These are phyloP conservation scores for Calvatia gigantea DNA, from an alignment of 768 basidiomycete genomes.

Conservation along the genomic window DNA sequence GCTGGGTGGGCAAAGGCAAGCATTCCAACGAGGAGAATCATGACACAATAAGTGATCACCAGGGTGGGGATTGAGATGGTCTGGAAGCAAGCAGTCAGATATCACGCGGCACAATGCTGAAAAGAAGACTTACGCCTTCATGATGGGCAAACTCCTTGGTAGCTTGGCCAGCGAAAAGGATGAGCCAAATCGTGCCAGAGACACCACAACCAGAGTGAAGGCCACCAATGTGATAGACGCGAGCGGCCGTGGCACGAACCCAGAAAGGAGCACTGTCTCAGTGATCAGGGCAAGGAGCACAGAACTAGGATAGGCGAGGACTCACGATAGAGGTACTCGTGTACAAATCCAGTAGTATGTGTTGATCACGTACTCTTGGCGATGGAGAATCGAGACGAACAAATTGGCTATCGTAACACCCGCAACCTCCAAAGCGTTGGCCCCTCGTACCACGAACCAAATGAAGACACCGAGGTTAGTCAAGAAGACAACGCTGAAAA, in stretches of 20 bases:
- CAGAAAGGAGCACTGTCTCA: conserved; percentile 27
- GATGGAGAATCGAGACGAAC: conserved; percentile 37
- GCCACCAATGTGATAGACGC: conserved; percentile 54
- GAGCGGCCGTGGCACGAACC: conserved; percentile 42
- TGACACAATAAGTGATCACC: conserved; percentile 34
- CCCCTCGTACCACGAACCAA: conserved; percentile 28
- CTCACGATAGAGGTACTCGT: conserved; percentile 29
- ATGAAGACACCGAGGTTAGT: conserved; percentile 49
- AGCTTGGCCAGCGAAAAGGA: conserved; percentile 43
- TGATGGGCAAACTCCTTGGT: conserved; percentile 29
- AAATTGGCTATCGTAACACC: conserved; percentile 40
- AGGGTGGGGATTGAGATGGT: conserved; percentile 14
- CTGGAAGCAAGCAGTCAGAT: background rate
- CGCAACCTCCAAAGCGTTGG: conserved; percentile 35
- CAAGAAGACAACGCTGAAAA: conserved; percentile 51
- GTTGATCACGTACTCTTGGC: conserved; percentile 54
- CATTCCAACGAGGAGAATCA: conserved; percentile 44
- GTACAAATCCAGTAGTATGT: conserved; percentile 44
- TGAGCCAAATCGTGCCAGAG: conserved; percentile 50
- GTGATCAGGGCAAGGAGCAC: background rate
- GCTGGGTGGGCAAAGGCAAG: conserved; percentile 46
- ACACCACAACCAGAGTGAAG: conserved; percentile 51
- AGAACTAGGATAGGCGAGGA: background rate
- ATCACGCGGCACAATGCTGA: conserved; percentile 26
- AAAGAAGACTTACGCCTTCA: conserved; percentile 24